A percentile compares a stretch with the other conserved stretches of the same genome.
phyloP scores from a whole-genome alignment of 208 protist genomes.

The Chromosphaera perkinsii region DNA sequence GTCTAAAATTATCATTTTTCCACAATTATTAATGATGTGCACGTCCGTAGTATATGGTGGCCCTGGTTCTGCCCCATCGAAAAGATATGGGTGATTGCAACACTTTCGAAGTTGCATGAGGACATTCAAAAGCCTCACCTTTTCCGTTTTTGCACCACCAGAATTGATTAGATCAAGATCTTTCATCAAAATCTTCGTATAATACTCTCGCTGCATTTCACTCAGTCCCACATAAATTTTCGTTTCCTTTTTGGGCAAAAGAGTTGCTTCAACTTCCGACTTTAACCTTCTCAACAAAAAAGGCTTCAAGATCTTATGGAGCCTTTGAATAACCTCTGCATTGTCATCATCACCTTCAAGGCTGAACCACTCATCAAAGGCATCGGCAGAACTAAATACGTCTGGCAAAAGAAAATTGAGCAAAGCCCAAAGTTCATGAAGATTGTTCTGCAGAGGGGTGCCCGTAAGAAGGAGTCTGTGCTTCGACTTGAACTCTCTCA shows the following conservation, averaged over 20 bases:
- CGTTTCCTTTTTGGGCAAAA: slow-evolving; percentile 95
- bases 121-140: slow-evolving; percentile 53
- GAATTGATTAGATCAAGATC: slow-evolving; percentile 84
- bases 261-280: slow-evolving; percentile 80
- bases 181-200: slow-evolving; percentile 84
- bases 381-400: slow-evolving; percentile 76
- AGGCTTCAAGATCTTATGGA: slow-evolving; percentile 76
- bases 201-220: slow-evolving; percentile 84
- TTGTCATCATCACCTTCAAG: slow-evolving; percentile 13
- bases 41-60: slow-evolving; percentile 27
- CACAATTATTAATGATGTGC: slow-evolving; percentile 30
- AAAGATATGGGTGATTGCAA: slow-evolving; percentile 71
- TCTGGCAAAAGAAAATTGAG: slow-evolving; percentile 92
- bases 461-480: slow-evolving; percentile 39
- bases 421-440: slow-evolving; percentile 95
- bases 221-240: slow-evolving; percentile 78
- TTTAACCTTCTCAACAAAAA: slow-evolving; percentile 93
- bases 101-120: slow-evolving; percentile 69
- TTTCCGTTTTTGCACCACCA: slow-evolving; percentile 47
- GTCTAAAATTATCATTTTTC: slow-evolving; percentile 64
- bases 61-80: slow-evolving; percentile 45
- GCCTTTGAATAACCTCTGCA: slow-evolving; percentile 40
- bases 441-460: slow-evolving; percentile 87
- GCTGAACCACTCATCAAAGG: slow-evolving; percentile 73
- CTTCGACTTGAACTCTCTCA: slow-evolving; percentile 21